A percentile compares a stretch with the other conserved stretches of the same genome.
These are phyloP conservation scores for Solanum pennellii DNA, from an alignment of 257 asterid genomes.

Conservation along the genomic window DNA sequence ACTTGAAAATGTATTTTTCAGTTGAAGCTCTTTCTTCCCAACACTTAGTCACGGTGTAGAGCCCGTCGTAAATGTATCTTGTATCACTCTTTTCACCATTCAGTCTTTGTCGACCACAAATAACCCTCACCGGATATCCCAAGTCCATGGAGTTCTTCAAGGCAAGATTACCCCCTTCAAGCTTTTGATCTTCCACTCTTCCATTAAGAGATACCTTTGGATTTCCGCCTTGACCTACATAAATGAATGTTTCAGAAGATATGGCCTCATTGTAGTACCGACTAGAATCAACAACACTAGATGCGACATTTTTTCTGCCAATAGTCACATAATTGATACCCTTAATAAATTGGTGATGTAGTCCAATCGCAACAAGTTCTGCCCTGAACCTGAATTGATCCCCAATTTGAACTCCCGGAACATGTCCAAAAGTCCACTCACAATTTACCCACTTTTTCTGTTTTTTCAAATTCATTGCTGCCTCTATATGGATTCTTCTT, in stretches of 20 bases:
- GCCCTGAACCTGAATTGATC: conserved; percentile 20
- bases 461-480: conserved; percentile 7
- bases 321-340: conserved; percentile 10
- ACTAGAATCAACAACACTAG: conserved; percentile 20
- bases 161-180: conserved; percentile 22
- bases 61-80: conserved; percentile 23
- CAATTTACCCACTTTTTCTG: conserved; percentile 10
- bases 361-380: conserved; percentile 20
- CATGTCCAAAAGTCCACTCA: conserved; percentile 11
- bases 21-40: conserved; percentile 14
- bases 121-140: conserved; percentile 26
- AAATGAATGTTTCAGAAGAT: conserved; percentile 12
- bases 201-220: neutral
- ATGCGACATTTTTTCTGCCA: neutral
- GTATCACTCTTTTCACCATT: neutral
- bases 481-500: neutral
- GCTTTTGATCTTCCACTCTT: conserved; percentile 11
- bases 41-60: conserved; percentile 14
- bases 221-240: conserved; percentile 29
- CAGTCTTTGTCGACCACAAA: neutral
- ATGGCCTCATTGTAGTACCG: conserved; percentile 8
- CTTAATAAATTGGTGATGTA: conserved; percentile 6
- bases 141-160: conserved; percentile 15
- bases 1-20: conserved; percentile 22
- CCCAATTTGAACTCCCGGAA: conserved; percentile 26